Evolutionary conservation across 2,329 filamentous ascomycete species (phyloP).

Genomic region (Metarhizium sp.): DNA sequence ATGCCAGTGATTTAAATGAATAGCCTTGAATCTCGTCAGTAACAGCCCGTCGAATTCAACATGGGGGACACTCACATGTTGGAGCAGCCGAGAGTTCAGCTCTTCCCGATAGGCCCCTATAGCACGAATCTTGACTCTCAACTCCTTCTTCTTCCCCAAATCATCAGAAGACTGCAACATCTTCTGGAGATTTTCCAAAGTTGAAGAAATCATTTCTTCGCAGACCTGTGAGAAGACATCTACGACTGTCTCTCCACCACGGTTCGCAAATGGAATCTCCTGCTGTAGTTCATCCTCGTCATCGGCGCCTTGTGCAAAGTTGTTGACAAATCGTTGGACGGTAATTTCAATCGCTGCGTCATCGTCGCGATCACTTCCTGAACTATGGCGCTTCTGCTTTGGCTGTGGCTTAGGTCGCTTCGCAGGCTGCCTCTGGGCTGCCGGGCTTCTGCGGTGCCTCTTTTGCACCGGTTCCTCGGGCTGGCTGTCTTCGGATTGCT

Average conservation of each 20-base stretch:
- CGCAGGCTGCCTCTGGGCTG: slow-evolving; percentile 29
- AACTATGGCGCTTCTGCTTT: slow-evolving; percentile 14
- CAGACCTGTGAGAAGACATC: slow-evolving; percentile 55
- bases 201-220: slow-evolving; percentile 47
- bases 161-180: slow-evolving; percentile 29
- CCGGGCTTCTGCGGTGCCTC: slow-evolving; percentile 26
- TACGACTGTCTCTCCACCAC: slow-evolving; percentile 48
- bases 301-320: slow-evolving; percentile 29
- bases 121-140: slow-evolving; percentile 43
- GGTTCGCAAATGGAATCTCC: slow-evolving; percentile 44
- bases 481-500: slow-evolving; percentile 18
- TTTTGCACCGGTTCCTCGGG: slow-evolving; percentile 4
- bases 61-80: slow-evolving; percentile 39
- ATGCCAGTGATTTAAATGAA: slow-evolving; percentile 50
- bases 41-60: background rate
- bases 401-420: slow-evolving; percentile 5
- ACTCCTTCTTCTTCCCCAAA: slow-evolving; percentile 40
- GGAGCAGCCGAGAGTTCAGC: slow-evolving; percentile 43
- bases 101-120: slow-evolving; percentile 51
- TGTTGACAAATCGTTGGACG: slow-evolving; percentile 50
- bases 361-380: slow-evolving; percentile 14
- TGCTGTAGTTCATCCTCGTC: slow-evolving; percentile 37
- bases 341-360: slow-evolving; percentile 39
- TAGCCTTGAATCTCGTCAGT: slow-evolving; percentile 29
- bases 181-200: slow-evolving; percentile 37